These are phyloP conservation scores for Endocalyx cinctus DNA, from an alignment of 2,329 filamentous ascomycete genomes.

Conservation along the genomic window DNA sequence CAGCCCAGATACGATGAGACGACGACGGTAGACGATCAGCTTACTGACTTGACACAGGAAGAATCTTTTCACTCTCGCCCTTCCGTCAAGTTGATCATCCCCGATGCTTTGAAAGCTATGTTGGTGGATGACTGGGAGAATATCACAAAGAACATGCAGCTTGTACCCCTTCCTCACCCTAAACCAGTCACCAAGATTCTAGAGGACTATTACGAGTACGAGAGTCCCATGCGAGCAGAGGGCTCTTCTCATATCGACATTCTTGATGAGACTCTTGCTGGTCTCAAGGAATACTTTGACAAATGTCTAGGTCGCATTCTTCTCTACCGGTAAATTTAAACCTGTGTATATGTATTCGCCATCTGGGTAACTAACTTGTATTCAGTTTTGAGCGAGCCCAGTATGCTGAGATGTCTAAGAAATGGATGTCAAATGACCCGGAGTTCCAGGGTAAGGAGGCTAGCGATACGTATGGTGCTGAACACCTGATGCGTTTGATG, in stretches of 20 bases:
- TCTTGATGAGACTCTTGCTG: slow-evolving; percentile 81
- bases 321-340: slow-evolving; percentile 66
- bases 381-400: slow-evolving; percentile 85
- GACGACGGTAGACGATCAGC: too few relatives aligned
- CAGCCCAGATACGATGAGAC: too few relatives aligned
- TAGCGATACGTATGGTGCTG: slow-evolving; percentile 83
- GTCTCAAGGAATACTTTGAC: slow-evolving; percentile 91
- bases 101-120: slow-evolving; percentile 84
- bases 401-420: slow-evolving; percentile 71
- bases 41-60: slow-evolving; percentile 56
- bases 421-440: slow-evolving; percentile 59
- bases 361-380: slow-evolving; percentile 17
- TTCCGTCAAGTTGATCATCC: slow-evolving; percentile 79
- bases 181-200: slow-evolving; percentile 74
- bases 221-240: slow-evolving; percentile 59
- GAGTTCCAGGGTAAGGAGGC: slow-evolving; percentile 66
- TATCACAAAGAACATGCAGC: slow-evolving; percentile 88
- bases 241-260: slow-evolving; percentile 75
- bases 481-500: slow-evolving; percentile 84
- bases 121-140: slow-evolving; percentile 99
- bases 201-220: slow-evolving; percentile 71
- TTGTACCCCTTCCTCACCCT: slow-evolving; percentile 77
- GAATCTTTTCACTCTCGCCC: slow-evolving; percentile 80
- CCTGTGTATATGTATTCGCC: too few relatives aligned
- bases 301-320: slow-evolving; percentile 82